These are phyloP conservation scores for Mycothermus thermophilus DNA, from an alignment of 495 filamentous ascomycete species.

Conservation along the genomic window DNA sequence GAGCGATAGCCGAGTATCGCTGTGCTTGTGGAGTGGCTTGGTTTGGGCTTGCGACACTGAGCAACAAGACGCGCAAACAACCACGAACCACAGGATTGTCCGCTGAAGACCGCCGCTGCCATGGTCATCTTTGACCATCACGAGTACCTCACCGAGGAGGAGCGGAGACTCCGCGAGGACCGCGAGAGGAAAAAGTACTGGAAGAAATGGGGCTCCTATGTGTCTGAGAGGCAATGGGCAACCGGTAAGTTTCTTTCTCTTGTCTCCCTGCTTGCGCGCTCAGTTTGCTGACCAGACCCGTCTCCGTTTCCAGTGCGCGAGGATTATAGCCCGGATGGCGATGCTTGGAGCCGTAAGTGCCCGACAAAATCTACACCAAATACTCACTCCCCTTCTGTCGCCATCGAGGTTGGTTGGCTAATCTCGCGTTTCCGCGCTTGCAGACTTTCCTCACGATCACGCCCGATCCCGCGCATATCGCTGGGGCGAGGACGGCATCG, in stretches of 20 bases:
- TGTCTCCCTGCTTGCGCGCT: background rate
- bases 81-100: too few relatives aligned
- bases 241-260: constrained; percentile 42
- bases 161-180: constrained; percentile 78
- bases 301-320: constrained; percentile 80
- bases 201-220: constrained; percentile 87
- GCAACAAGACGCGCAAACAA: too few relatives aligned
- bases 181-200: constrained; percentile 67
- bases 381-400: background rate
- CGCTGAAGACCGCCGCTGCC: too few relatives aligned
- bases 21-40: too few relatives aligned
- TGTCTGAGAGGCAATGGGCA: constrained; percentile 74
- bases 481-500: constrained; percentile 97
- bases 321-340: constrained; percentile 75
- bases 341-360: constrained; percentile 86
- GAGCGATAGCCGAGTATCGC: too few relatives aligned
- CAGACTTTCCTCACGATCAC: constrained; percentile 88
- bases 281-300: constrained; percentile 11
- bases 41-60: too few relatives aligned
- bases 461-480: constrained; percentile 75
- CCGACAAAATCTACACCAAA: background rate
- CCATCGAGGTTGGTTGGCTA: too few relatives aligned
- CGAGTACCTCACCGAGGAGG: constrained; percentile 74
- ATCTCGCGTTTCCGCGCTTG: too few relatives aligned
- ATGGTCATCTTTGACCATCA: constrained; percentile 86